A percentile compares a stretch with the other conserved stretches of the same genome.
phyloP scores from a whole-genome alignment of 768 basidiomycete genomes.

The Auricularia sp. region DNA sequence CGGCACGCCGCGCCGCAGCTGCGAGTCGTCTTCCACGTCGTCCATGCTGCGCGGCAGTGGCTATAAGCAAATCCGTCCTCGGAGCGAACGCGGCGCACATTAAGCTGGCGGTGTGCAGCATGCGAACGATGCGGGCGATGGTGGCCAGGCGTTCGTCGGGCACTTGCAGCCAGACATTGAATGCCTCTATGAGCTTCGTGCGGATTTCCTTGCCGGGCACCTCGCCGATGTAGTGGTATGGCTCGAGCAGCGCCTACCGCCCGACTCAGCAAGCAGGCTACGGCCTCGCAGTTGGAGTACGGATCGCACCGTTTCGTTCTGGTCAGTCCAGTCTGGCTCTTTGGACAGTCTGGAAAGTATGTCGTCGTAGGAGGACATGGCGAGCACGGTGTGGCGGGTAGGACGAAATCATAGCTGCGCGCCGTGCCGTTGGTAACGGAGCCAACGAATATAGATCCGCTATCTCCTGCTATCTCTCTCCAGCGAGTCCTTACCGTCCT shows the following conservation, averaged over 20 bases:
- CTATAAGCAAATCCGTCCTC: conserved; percentile 6
- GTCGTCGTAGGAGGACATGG: neutral
- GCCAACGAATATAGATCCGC: too few species aligned
- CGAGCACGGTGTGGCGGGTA: neutral
- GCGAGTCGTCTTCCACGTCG: conserved; percentile 88
- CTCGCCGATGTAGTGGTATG: conserved; percentile 72
- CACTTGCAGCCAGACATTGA: conserved; percentile 86
- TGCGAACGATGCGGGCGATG: conserved; percentile 76
- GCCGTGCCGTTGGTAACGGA: too few species aligned
- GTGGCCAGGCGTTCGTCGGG: conserved; percentile 57
- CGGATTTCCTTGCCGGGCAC: conserved; percentile 92
- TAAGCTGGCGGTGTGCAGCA: conserved; percentile 90
- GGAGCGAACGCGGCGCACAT: conserved; percentile 41
- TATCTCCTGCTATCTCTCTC: too few species aligned
- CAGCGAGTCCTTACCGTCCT: too few species aligned
- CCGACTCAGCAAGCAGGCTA: neutral
- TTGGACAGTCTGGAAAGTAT: neutral
- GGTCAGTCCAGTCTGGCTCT: neutral
- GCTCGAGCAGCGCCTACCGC: conserved; percentile 59
- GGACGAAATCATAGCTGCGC: too few species aligned
- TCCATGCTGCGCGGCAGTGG: conserved; percentile 54
- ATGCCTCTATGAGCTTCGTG: conserved; percentile 76
- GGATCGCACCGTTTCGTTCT: neutral
- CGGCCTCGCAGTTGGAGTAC: too few species aligned
- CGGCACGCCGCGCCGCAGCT: conserved; percentile 76